Evolutionary conservation across 2,329 filamentous ascomycete species (phyloP), one percentile per base, ranked within the genome.

Genomic region (Raffaelea deltoideospora): DNA sequence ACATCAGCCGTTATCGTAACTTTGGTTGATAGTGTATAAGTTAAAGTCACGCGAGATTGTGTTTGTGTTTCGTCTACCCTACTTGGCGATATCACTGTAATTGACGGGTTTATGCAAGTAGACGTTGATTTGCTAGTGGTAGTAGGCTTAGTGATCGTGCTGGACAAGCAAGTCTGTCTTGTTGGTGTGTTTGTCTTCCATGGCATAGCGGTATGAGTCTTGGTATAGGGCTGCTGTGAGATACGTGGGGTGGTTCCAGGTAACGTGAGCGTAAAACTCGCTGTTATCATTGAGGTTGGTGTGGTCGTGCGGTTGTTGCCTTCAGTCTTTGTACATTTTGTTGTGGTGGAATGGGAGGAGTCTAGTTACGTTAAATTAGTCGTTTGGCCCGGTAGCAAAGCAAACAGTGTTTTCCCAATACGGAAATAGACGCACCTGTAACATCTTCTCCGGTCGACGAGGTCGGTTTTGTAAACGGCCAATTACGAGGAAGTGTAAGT

Each of bases 211-310:
- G n/a, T n/a, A n/a, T n/a, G n/a, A n/a, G n/a, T n/a, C n/a, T n/a
- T n/a, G n/a, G n/a, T n/a, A n/a, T n/a, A n/a, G n/a, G n/a, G n/a
- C n/a, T n/a, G n/a, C n/a, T n/a, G n/a, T n/a, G n/a, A n/a, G n/a
- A n/a, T n/a, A n/a, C n/a, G n/a, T n/a, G n/a, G n/a, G n/a, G n/a
- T n/a, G 13, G 10, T 15, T 14, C 18, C 21, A 13, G 37, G 41
- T 2, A 41, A 11, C 4, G 39, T 41, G 17, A 43, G 4, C 4
- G 39, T 43, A 19, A 41, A 43, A 10, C 15, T 21, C 1, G 32
- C 41, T 4, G 41, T 41, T n/a, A 22, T 37, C 28, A 17, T 19
- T 34, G 22, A 9, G 35, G 20, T 27, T 14, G 14, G 26, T 22
- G 15, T 4, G 17, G 19, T 11, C 22, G 32, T 5, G 33, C 10